Conservation (phyloP, 352 stramenopile genomes). For the Globisporangium cystogenes region DNA sequence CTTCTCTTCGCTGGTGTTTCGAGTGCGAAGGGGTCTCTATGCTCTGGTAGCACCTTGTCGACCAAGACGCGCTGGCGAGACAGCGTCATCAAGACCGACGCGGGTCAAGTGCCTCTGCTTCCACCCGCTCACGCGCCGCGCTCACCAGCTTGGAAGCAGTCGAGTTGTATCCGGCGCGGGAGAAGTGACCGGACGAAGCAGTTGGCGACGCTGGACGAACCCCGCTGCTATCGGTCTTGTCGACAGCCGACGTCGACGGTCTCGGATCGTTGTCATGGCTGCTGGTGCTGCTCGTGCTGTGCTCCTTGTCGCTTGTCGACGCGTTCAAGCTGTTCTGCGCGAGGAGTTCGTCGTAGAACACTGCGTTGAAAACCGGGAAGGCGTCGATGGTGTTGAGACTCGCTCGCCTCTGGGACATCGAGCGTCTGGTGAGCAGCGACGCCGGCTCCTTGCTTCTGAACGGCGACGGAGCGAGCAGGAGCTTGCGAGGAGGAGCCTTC, state of each 20-base stretch:
- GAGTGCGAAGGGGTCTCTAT: too few relatives aligned
- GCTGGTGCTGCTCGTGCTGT: neutral
- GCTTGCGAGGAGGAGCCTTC: conserved; percentile 24
- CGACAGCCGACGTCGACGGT: neutral
- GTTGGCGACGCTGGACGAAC: conserved; percentile 4
- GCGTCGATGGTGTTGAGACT: conserved; percentile 10
- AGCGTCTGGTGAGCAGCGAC: neutral
- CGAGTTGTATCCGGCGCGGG: conserved; percentile 21
- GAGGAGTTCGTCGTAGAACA: conserved; percentile 24
- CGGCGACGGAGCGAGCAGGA: conserved; percentile 26
- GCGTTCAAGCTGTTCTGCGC: neutral
- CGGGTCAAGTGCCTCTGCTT: conserved; percentile 5
- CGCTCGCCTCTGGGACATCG: conserved; percentile 6
- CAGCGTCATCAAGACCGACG: neutral
- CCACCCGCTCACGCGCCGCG: conserved; percentile 28
- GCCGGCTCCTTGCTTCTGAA: conserved; percentile 1
- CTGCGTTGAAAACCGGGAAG: conserved; percentile 28
- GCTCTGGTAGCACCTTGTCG: too few relatives aligned
- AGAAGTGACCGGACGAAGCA: conserved; percentile 14
- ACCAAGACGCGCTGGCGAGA: neutral
- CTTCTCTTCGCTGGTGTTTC: too few relatives aligned
- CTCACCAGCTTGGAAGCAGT: conserved; percentile 28
- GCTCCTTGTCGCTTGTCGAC: neutral
- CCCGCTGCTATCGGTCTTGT: neutral
- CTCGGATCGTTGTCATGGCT: neutral